These are phyloP conservation scores for Emericellopsis cladophorae DNA, from an alignment of 2,329 filamentous ascomycete species.

Conservation along the genomic window DNA sequence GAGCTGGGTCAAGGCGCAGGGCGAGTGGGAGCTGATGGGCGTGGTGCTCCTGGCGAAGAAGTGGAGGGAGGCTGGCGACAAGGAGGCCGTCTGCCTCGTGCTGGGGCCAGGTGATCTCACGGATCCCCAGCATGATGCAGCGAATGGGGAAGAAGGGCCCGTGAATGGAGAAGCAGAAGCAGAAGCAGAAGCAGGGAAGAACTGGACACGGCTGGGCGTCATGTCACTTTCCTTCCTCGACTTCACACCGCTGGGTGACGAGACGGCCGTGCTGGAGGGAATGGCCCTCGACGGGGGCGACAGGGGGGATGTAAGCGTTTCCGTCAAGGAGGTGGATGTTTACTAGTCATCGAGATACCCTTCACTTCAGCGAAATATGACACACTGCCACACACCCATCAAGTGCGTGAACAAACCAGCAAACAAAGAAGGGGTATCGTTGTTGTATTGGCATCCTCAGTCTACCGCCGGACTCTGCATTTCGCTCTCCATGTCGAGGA, in stretches of 20 bases:
- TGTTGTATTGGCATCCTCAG: not conserved
- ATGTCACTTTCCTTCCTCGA: conserved; percentile 7
- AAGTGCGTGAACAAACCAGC: too few relatives aligned
- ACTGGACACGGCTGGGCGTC: conserved; percentile 1
- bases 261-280: conserved; percentile 12
- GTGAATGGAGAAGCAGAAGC: not conserved
- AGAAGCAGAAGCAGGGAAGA: not conserved
- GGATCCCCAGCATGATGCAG: not conserved
- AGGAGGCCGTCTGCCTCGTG: conserved; percentile 13
- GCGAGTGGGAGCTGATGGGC: conserved; percentile 2
- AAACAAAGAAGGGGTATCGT: not conserved
- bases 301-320: conserved; percentile 12
- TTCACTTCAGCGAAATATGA: too few relatives aligned
- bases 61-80: conserved; percentile 1
- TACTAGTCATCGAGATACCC: conserved; percentile 9
- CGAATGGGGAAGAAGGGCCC: not conserved
- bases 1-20: conserved; percentile 1
- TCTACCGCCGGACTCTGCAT: not conserved
- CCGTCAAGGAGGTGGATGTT: conserved; percentile 19
- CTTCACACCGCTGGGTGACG: conserved; percentile 9
- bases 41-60: conserved; percentile 3
- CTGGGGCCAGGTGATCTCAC: too few relatives aligned
- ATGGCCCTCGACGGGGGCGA: conserved; percentile 3
- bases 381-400: too few relatives aligned
- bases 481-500: conserved; percentile 11